phyloP scores from a whole-genome alignment of 1,139 yeast species.

The Komagataea norvegica region DNA sequence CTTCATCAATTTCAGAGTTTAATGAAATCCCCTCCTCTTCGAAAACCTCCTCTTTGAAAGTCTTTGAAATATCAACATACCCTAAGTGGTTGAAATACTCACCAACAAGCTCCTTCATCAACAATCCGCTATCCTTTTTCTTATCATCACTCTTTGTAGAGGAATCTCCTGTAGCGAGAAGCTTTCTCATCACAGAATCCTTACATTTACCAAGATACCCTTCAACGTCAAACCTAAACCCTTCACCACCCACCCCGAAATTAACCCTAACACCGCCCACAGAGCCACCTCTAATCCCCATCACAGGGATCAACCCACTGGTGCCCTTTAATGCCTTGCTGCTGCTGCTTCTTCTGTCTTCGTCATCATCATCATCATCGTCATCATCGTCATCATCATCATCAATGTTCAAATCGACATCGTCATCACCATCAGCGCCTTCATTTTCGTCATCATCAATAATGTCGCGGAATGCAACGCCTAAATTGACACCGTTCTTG shows the following conservation, averaged over 20 bases:
- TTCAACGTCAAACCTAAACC: conserved; percentile 68
- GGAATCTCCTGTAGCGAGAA: background rate
- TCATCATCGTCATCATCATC: background rate
- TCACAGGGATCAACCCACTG: conserved; percentile 5
- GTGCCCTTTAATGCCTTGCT: background rate
- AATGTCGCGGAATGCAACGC: conserved; percentile 47
- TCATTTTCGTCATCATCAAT: conserved; percentile 24
- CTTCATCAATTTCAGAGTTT: conserved; percentile 29
- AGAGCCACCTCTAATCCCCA: conserved; percentile 7
- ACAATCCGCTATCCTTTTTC: conserved; percentile 29
- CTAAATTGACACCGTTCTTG: conserved; percentile 68
- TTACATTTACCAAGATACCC: conserved; percentile 49
- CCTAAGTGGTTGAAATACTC: conserved; percentile 76
- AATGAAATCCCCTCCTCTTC: conserved; percentile 26
- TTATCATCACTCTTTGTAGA: conserved; percentile 16
- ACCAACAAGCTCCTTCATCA: conserved; percentile 54
- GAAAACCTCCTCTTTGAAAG: conserved; percentile 49
- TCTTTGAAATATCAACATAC: conserved; percentile 58
- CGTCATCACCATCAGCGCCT: background rate
- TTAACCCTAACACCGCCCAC: conserved; percentile 32
- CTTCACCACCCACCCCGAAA: conserved; percentile 50
- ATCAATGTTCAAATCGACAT: too few relatives aligned
- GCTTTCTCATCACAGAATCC: conserved; percentile 28
- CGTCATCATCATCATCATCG: background rate
- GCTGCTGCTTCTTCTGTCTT: background rate